Evolutionary conservation across 2,329 filamentous ascomycete species (phyloP).

Genomic region (Thielaviopsis ethacetica): DNA sequence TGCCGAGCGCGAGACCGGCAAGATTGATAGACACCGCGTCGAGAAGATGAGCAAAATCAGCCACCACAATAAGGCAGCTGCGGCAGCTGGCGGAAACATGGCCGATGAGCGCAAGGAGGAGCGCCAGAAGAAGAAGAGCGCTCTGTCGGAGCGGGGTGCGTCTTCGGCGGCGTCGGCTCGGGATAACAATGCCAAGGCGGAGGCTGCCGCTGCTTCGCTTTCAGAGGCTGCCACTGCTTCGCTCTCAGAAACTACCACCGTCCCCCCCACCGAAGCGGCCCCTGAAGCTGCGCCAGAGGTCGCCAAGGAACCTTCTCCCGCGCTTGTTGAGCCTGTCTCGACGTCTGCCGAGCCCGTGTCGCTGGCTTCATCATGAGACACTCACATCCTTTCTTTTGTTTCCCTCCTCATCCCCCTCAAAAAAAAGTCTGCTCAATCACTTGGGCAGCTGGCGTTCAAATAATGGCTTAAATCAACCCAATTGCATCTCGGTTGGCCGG

Average conservation of each 20-base stretch:
- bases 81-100: slow-evolving; percentile 32
- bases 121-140: slow-evolving; percentile 20
- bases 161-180: slow-evolving; percentile 3
- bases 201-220: slow-evolving; percentile 9
- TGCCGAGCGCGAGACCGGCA: slow-evolving; percentile 8
- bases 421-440: slow-evolving; percentile 1
- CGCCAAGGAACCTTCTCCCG: not conserved
- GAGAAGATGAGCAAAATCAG: slow-evolving; percentile 10
- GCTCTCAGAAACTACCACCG: too few relatives aligned
- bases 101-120: slow-evolving; percentile 22
- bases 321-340: not conserved
- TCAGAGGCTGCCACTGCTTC: not conserved
- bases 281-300: not conserved
- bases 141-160: slow-evolving; percentile 21
- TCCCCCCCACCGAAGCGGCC: too few relatives aligned
- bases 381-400: not conserved
- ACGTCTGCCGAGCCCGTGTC: not conserved
- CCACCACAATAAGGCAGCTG: slow-evolving; percentile 22
- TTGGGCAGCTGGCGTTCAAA: slow-evolving; percentile 2
- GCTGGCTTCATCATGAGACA: not conserved
- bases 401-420: too few relatives aligned
- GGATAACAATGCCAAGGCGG: slow-evolving; percentile 3
- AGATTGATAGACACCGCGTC: slow-evolving; percentile 9
- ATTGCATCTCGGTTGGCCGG: not conserved
- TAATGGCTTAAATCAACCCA: not conserved